Evolutionary conservation across 2,329 filamentous ascomycete species (phyloP).

Genomic region (Bipolaris zeicola): DNA sequence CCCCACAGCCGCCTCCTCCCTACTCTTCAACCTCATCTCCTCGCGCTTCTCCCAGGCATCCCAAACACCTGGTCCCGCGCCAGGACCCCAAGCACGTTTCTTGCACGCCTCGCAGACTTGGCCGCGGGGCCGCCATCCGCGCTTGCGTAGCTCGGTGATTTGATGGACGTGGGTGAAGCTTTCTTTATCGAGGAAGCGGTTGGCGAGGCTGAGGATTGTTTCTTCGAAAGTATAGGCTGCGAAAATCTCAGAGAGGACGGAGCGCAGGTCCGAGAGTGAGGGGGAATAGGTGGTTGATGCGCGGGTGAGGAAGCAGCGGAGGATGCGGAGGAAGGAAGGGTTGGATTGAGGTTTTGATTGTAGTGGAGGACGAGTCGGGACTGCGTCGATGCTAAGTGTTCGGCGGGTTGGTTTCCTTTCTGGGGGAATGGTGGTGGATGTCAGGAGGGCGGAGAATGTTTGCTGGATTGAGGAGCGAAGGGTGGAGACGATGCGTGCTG

Average conservation of each 20-base stretch:
- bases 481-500: constrained; percentile 66
- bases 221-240: constrained; percentile 95
- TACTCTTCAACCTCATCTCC: constrained; percentile 48
- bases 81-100: constrained; percentile 84
- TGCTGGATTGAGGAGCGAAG: constrained; percentile 85
- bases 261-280: constrained; percentile 82
- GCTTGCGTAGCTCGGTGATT: constrained; percentile 74
- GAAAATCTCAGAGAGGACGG: constrained; percentile 87
- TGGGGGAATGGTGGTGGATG: constrained; percentile 61
- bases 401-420: constrained; percentile 24
- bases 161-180: constrained; percentile 82
- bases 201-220: constrained; percentile 83
- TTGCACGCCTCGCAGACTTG: constrained; percentile 89
- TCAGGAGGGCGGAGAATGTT: constrained; percentile 84
- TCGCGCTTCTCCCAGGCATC: constrained; percentile 74
- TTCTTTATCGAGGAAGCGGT: constrained; percentile 84
- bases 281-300: constrained; percentile 77
- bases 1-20: constrained; percentile 50
- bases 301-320: constrained; percentile 84
- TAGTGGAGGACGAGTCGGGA: constrained; percentile 28
- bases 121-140: constrained; percentile 85
- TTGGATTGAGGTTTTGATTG: constrained; percentile 55
- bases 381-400: constrained; percentile 28
- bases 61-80: constrained; percentile 76
- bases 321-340: constrained; percentile 82